Conservation (phyloP, 2,329 filamentous ascomycete genomes). For the Lachnellula suecica region DNA sequence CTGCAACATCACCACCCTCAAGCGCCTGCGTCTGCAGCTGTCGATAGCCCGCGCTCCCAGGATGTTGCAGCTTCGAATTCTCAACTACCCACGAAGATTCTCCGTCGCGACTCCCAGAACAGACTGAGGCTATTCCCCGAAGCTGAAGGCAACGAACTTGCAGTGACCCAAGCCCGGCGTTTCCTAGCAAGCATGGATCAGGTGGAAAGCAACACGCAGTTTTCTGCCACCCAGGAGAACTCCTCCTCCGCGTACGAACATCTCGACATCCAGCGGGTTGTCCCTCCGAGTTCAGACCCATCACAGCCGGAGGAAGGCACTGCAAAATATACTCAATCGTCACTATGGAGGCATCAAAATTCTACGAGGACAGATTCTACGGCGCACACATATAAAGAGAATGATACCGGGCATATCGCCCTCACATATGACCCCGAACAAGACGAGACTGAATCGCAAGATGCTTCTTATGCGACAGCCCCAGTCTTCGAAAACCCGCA, state of each 20-base stretch:
- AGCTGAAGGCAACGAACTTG: neutral
- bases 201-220: constrained; percentile 17
- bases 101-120: neutral
- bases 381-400: constrained; percentile 26
- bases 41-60: no score
- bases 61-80: neutral
- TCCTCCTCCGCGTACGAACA: constrained; percentile 26
- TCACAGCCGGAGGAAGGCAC: neutral
- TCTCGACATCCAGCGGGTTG: constrained; percentile 12
- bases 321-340: neutral
- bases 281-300: constrained; percentile 1
- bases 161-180: constrained; percentile 9
- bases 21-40: neutral
- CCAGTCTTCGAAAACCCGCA: neutral
- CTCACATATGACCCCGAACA: constrained; percentile 16
- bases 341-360: constrained; percentile 9
- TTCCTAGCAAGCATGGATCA: constrained; percentile 9
- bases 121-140: neutral
- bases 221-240: constrained; percentile 31
- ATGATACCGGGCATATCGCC: constrained; percentile 27
- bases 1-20: neutral
- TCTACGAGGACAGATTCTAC: constrained; percentile 26
- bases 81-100: neutral
- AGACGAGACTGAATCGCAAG: constrained; percentile 21
- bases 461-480: constrained; percentile 19